These are phyloP conservation scores for Neckera pumila DNA, from an alignment of 225 moss, liverwort and hornwort genomes.

Conservation along the genomic window DNA sequence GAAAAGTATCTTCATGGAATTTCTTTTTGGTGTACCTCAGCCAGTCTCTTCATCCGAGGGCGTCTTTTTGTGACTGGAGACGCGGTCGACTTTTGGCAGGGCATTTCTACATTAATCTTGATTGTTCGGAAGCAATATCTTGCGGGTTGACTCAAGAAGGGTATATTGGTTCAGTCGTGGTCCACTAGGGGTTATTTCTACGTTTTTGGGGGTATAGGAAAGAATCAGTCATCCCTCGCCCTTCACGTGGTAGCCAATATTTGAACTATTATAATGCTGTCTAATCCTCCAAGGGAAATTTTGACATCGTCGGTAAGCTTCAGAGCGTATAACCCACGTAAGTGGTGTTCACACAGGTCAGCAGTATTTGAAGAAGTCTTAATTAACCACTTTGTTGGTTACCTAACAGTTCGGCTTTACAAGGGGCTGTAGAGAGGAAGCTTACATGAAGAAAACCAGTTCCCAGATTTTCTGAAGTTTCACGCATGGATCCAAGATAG, in stretches of 20 bases:
- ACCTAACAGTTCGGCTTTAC: conserved; percentile 66
- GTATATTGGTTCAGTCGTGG: neutral
- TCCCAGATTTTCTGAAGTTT: conserved; percentile 60
- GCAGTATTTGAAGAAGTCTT: neutral
- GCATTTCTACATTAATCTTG: neutral
- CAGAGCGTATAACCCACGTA: neutral
- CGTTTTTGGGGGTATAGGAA: neutral
- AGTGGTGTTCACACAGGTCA: neutral
- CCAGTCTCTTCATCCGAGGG: neutral
- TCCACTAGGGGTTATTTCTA: neutral
- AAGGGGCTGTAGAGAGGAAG: conserved; percentile 71
- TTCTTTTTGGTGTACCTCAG: neutral
- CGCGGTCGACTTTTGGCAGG: neutral
- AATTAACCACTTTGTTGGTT: conserved; percentile 23
- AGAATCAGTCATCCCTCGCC: neutral
- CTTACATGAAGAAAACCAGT: conserved; percentile 50
- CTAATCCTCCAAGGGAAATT: neutral
- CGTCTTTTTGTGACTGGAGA: neutral
- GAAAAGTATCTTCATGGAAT: neutral
- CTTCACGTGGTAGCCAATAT: neutral
- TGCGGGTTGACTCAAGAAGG: neutral
- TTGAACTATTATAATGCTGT: neutral
- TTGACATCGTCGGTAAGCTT: neutral
- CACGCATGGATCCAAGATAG: conserved; percentile 68
- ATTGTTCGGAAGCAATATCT: neutral